Base-by-base conservation (phyloP, 352 stramenopile species). In the Detonula confervacea region DNA sequence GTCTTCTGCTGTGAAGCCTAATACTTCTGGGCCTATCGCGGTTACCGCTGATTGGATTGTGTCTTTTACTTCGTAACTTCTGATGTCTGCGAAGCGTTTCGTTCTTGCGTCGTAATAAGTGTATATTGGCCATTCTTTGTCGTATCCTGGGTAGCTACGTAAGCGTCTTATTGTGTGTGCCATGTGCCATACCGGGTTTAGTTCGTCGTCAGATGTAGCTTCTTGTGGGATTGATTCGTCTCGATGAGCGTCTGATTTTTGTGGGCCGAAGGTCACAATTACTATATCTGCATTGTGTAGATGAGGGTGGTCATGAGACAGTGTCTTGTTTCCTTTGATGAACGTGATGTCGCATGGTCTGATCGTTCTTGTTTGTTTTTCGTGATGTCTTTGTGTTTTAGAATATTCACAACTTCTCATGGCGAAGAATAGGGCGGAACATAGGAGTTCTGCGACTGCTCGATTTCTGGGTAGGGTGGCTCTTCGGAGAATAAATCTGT, bases 171-270 rank as follows among this genome's bases (percentile, higher is more conserved):
- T 63, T 3, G n/a, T 35, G 7, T 66, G n/a, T 18, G 37, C 24
- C 39, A 18, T 60, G 16, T 57, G 61, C 14, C 3, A 25, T 20
- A 70, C 61, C 11, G 61, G 47, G 30, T 66, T 55, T 2, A 73
- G 20, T 30, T 51, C 1, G 18, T 7, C 1, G 65, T 67, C 20
- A 16, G 2, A 11, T 12, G 8, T 66, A 7, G 4, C 4, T 12
- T 65, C 20, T 47, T 57, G 65, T 12, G 51, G 2, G 2, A 67
- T 20, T 27, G 65, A n/a, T 14, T 73, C 49, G 16, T 65, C 49
- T 24, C n/a, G n/a, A n/a, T 66, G 35, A 11, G 54, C 25, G 16
- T 60, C 65, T 24, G 20, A 39, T 27, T 73, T 67, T 52, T 73
- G 65, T 6, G 12, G 2, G 2, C 64, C 49, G 22, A 73, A 73